Conservation (phyloP, 2,329 filamentous ascomycete species). For the Nothophoma quercina region DNA sequence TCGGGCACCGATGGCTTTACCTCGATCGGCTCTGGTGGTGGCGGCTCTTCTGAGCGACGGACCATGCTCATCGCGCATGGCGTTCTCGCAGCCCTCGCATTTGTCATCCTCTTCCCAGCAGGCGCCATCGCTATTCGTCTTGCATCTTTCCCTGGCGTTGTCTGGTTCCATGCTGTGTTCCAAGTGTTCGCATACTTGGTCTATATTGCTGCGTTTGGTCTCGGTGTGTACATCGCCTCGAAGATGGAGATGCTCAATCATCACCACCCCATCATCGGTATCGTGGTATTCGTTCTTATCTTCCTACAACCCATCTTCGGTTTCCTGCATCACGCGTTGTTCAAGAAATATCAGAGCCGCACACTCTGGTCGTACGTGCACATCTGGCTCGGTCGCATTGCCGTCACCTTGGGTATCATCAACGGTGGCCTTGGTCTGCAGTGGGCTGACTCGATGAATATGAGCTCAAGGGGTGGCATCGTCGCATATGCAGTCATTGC, state of each 20-base stretch:
- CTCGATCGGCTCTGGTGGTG: conserved; percentile 16
- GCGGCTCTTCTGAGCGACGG: conserved; percentile 13
- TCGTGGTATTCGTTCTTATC: conserved; percentile 58
- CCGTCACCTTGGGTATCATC: conserved; percentile 62
- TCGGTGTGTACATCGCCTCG: conserved; percentile 60
- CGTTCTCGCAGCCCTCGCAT: conserved; percentile 53
- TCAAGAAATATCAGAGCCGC: conserved; percentile 56
- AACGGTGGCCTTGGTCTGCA: conserved; percentile 65
- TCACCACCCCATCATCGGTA: conserved; percentile 63
- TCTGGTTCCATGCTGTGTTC: conserved; percentile 56
- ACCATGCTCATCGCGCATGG: conserved; percentile 55
- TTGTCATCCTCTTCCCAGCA: conserved; percentile 55
- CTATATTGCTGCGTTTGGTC: conserved; percentile 58
- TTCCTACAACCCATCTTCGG: conserved; percentile 64
- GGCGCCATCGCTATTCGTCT: conserved; percentile 55
- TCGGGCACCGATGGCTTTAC: conserved; percentile 25
- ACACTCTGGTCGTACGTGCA: conserved; percentile 59
- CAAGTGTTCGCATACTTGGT: conserved; percentile 59
- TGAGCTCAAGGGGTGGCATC: conserved; percentile 38
- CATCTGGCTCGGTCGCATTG: conserved; percentile 62
- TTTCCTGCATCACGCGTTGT: conserved; percentile 60
- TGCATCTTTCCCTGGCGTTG: conserved; percentile 51
- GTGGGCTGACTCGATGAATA: conserved; percentile 52
- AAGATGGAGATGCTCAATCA: conserved; percentile 46
- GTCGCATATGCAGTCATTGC: conserved; percentile 62